Evolutionary conservation across 495 filamentous ascomycete species (phyloP), one percentile per base, ranked within the genome.

Genomic region (Lasiosphaeria ovina): DNA sequence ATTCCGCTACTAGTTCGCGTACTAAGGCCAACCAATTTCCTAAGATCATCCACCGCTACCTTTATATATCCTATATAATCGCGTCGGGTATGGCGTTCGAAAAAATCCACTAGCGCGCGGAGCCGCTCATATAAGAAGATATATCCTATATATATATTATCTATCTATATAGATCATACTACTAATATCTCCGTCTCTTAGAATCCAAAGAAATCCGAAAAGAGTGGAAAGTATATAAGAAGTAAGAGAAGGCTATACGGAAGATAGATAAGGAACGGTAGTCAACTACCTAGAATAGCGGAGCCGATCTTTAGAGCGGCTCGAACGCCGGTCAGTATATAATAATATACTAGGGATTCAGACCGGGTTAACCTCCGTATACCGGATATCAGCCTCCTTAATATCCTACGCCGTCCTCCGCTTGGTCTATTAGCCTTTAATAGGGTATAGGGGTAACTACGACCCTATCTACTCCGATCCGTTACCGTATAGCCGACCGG

Each of bases 201-300:
- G 94, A 98, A 74, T 98, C 98, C 78, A 98, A 98, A 76, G 94
- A 98, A 69, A 98, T 98, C 61, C 90, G 94, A 54, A 97, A 97
- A 73, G 92, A 97, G 72, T 98, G 94, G 94, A 98, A 98, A 75
- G 89, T 90, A 16, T 90, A 93, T 61, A 98, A n/a, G n/a, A n/a
- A n/a, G n/a, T n/a, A n/a, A n/a, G n/a, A 98, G 85, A 93, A 98
- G 59, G 85, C 85, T 58, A 78, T 82, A 69, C 89, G 94, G 66
- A 98, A 98, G 82, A 89, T 87, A 24, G 89, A 90, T 4, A 94
- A 97, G 66, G 94, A 98, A 64, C 86, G 91, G 59, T 85, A 89
- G 62, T 89, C 79, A 36, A 80, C 72, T 52, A 85, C 86, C 42
- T 72, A 77, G 60, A 76, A 66, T 33, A 66, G 62, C 24, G 62